Evolutionary conservation across 164 flowering plant genomes (phyloP).

Genomic region (Chloranthus sessilifolius): DNA sequence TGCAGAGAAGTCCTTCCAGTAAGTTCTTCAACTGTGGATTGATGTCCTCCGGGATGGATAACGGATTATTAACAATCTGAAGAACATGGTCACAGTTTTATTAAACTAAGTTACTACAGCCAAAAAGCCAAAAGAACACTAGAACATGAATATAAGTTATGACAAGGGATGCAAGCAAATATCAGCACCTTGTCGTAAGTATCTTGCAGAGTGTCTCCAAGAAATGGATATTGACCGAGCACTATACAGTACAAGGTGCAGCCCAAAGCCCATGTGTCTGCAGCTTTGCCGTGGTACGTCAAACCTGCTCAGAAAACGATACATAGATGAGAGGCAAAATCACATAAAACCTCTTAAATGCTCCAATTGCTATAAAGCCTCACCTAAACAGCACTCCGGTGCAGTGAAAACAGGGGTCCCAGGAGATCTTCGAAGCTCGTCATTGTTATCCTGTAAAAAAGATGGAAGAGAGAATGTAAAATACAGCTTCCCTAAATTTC

Average conservation of each 20-base stretch:
- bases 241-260: constrained; percentile 82
- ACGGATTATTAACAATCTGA: constrained; percentile 75
- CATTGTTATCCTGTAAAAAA: constrained; percentile 69
- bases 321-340: not conserved
- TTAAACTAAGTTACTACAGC: not conserved
- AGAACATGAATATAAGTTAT: not conserved
- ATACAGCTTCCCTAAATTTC: no score
- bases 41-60: constrained; percentile 47
- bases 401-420: constrained; percentile 60
- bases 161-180: not conserved
- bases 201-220: constrained; percentile 88
- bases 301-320: constrained; percentile 41
- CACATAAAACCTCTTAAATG: not conserved
- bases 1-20: constrained; percentile 77
- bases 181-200: constrained; percentile 78
- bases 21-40: constrained; percentile 55
- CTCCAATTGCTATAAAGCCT: not conserved
- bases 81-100: not conserved
- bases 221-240: constrained; percentile 77
- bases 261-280: constrained; percentile 97
- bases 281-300: constrained; percentile 83
- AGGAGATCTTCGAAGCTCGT: constrained; percentile 78
- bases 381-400: constrained; percentile 79
- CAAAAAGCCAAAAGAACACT: not conserved
- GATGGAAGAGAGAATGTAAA: not conserved